Evolutionary conservation across 495 filamentous ascomycete genomes (phyloP).

Genomic region (Alectoria sarmentosa): DNA sequence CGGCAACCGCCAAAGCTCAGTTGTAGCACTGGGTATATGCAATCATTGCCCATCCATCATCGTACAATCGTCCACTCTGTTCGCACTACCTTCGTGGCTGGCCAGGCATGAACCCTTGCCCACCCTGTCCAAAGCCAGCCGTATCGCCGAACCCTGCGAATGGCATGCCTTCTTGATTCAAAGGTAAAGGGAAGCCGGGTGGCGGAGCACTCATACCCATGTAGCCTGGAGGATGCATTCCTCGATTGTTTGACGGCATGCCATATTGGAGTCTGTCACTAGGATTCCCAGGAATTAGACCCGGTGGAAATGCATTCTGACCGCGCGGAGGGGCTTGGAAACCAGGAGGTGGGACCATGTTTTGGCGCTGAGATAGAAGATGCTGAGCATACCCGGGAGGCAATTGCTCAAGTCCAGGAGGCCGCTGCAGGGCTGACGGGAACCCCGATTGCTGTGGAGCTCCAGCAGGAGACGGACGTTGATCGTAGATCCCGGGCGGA

Average conservation of each 20-base stretch:
- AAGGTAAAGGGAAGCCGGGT: slow-evolving; percentile 41
- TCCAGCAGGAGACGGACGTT: slow-evolving; percentile 17
- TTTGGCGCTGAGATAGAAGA: slow-evolving; percentile 33
- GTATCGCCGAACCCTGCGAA: slow-evolving; percentile 14
- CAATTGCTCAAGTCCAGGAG: slow-evolving; percentile 45
- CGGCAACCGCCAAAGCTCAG: slow-evolving; percentile 1
- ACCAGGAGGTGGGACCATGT: slow-evolving; percentile 42
- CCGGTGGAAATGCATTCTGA: slow-evolving; percentile 37
- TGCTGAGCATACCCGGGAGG: slow-evolving; percentile 29
- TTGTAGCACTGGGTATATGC: slow-evolving; percentile 20
- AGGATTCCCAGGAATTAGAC: slow-evolving; percentile 38
- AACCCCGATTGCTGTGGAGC: slow-evolving; percentile 15
- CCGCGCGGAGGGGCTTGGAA: slow-evolving; percentile 34
- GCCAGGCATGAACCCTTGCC: slow-evolving; percentile 1
- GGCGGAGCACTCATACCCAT: slow-evolving; percentile 35
- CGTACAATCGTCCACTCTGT: slow-evolving; percentile 1
- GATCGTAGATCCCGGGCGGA: slow-evolving; percentile 42
- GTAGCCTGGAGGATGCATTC: slow-evolving; percentile 47
- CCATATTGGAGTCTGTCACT: slow-evolving; percentile 13
- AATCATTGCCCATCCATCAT: slow-evolving; percentile 16
- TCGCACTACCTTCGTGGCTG: slow-evolving; percentile 19
- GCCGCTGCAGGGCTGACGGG: slow-evolving; percentile 34
- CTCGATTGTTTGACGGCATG: slow-evolving; percentile 27
- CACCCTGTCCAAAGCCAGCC: slow-evolving; percentile 17
- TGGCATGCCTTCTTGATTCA: slow-evolving; percentile 33